A percentile compares a stretch with the other conserved stretches of the same genome.
Evolutionary conservation across 2,329 filamentous ascomycete genomes (phyloP).

Genomic region (Talaromyces sp.): DNA sequence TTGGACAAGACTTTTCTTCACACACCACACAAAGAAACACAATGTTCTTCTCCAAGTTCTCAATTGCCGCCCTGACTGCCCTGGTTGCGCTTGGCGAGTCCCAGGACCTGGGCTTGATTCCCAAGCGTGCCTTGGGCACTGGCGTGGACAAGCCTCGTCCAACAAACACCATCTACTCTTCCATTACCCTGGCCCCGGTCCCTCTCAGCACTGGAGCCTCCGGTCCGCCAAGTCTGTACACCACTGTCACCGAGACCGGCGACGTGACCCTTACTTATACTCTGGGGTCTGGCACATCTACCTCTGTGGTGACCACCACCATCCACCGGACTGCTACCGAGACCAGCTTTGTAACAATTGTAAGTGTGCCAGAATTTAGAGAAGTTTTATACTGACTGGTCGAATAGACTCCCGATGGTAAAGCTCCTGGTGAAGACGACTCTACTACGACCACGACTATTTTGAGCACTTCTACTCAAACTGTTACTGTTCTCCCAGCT

Average conservation of each 20-base stretch:
- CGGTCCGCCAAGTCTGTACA: conserved; percentile 7
- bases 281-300: conserved; percentile 29
- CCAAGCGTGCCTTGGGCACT: conserved; percentile 11
- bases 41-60: conserved; percentile 35
- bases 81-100: conserved; percentile 33
- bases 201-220: conserved; percentile 19
- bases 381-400: not conserved
- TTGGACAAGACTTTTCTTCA: not conserved
- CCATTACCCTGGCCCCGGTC: conserved; percentile 9
- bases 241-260: conserved; percentile 2
- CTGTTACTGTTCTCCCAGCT: conserved; percentile 9
- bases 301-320: conserved; percentile 33
- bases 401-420: conserved; percentile 3
- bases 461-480: conserved; percentile 21
- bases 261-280: conserved; percentile 37
- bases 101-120: conserved; percentile 19
- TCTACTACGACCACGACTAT: conserved; percentile 26
- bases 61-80: conserved; percentile 29
- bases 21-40: conserved; percentile 9
- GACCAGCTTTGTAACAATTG: conserved; percentile 13
- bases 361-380: conserved; percentile 1
- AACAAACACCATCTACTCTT: conserved; percentile 18
- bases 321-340: conserved; percentile 29
- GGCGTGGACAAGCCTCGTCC: not conserved
- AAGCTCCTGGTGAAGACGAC: conserved; percentile 11